Base-by-base conservation (phyloP, 2,329 filamentous ascomycete genomes). In the Penicillium brasilianum region DNA sequence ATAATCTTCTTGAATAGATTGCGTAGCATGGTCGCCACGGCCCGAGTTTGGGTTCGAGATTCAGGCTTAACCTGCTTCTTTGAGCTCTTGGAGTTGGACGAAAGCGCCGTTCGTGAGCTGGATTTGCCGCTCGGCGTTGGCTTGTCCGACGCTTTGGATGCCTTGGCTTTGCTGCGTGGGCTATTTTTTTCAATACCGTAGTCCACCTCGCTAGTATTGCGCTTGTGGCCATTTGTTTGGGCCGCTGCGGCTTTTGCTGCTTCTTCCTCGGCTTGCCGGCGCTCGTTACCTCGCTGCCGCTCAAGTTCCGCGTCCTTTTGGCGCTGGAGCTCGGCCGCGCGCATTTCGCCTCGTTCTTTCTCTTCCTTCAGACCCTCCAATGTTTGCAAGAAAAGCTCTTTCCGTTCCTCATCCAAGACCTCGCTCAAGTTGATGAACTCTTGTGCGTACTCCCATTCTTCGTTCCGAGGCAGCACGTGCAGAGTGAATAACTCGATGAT, bases 401-500 rank as follows among this genome's bases (percentile, higher is more conserved):
- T 88, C 48, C 92, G 87, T 79, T 98, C 95, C 55, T 97, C 94
- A 74, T 98, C 94, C 1, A 99, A 84, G 28, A 97, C 87, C 50
- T 94, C 88, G 75, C 89, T 95, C 72, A 92, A 87, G 71, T 84
- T 87, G 72, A 98, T 96, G 76, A 98, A 98, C 69, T 96, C 91
- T 61, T 88, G 87, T 4, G 95, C 92, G 71, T 97, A 97, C 60
- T 97, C 92, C 95, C 95, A 99, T 78, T 98, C 93, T 58, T 92
- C 88, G 69, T 97, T 98, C 56, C 92, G 86, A 5, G 94, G 88
- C n/a, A 99, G 86, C 8, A 98, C 92, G 73, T 99, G 95, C 4
- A 99, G 84, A 1, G 93, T 96, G 76, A 97, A 99, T 9, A 99
- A 84, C 78, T 99, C 95, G 54, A 99, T 86, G 44, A 99, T 91